Conservation (phyloP, 2,329 filamentous ascomycete species). For the Calonectria multiphialidica region DNA sequence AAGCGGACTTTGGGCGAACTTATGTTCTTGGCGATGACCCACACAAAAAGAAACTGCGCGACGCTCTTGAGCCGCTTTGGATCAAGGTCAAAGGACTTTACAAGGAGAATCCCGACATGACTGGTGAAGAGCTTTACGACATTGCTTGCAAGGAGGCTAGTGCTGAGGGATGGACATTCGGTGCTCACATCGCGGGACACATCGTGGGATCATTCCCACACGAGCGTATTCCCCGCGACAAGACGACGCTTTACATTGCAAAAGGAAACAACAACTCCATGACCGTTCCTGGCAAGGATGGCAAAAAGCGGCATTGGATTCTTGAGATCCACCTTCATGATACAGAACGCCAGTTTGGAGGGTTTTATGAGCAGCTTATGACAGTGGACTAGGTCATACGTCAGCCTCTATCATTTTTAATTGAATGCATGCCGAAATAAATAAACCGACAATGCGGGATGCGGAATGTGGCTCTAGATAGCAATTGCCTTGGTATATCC, state of each 20-base stretch:
- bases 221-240: conserved; percentile 62
- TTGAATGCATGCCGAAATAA: neutral
- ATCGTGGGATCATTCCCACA: conserved; percentile 64
- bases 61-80: conserved; percentile 61
- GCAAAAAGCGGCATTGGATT: conserved; percentile 61
- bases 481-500: too few species aligned
- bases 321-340: conserved; percentile 62
- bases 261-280: conserved; percentile 57
- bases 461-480: neutral
- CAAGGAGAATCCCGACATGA: conserved; percentile 55
- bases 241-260: conserved; percentile 57
- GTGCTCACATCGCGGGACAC: conserved; percentile 59
- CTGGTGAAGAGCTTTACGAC: conserved; percentile 60
- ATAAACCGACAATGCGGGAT: neutral
- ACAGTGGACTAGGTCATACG: conserved; percentile 26
- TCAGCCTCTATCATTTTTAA: neutral
- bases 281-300: conserved; percentile 52
- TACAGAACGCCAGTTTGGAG: conserved; percentile 50
- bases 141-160: conserved; percentile 54
- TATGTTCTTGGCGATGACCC: conserved; percentile 62
- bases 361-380: conserved; percentile 57
- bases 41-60: conserved; percentile 56
- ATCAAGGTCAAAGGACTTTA: conserved; percentile 56
- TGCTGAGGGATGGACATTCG: conserved; percentile 57
- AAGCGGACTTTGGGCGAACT: conserved; percentile 66